Conservation (phyloP, 192 early-diverging fungal species). For the Kappamyces sp. region DNA sequence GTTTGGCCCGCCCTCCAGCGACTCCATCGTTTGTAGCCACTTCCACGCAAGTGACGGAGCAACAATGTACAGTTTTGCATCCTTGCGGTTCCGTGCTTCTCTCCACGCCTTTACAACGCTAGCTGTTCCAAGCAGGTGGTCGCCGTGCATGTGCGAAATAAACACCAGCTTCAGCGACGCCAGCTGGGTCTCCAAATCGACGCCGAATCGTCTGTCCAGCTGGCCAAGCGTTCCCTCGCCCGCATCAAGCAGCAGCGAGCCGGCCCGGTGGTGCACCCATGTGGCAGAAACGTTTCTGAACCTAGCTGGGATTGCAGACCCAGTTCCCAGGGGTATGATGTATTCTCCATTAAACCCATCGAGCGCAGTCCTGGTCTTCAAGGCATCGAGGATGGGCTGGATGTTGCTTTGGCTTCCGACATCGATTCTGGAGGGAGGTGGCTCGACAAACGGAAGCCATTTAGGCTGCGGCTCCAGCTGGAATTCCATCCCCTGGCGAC, state of each 20-base stretch:
- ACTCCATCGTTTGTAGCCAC: too few species aligned
- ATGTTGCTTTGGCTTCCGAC: slow-evolving; percentile 18
- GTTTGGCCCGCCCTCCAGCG: slow-evolving; percentile 36
- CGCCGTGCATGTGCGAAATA: slow-evolving; percentile 95
- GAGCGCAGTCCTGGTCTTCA: background rate
- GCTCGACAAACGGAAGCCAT: background rate
- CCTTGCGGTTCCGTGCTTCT: slow-evolving; percentile 23
- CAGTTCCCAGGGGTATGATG: slow-evolving; percentile 83
- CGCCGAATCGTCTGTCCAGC: slow-evolving; percentile 69
- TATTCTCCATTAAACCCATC: slow-evolving; percentile 1
- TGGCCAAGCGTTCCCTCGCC: slow-evolving; percentile 88
- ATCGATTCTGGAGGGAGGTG: background rate
- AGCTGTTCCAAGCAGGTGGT: slow-evolving; percentile 89
- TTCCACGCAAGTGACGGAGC: slow-evolving; percentile 28
- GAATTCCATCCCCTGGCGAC: background rate
- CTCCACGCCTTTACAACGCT: slow-evolving; percentile 67
- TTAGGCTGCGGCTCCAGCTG: background rate
- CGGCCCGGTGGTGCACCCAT: slow-evolving; percentile 60
- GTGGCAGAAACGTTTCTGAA: slow-evolving; percentile 91
- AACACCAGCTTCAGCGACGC: slow-evolving; percentile 64
- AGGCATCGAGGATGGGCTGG: slow-evolving; percentile 19
- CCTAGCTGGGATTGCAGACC: slow-evolving; percentile 78
- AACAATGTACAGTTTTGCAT: slow-evolving; percentile 30
- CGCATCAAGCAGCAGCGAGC: slow-evolving; percentile 74
- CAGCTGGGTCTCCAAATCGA: slow-evolving; percentile 29